These are phyloP conservation scores for Arbutus unedo DNA, from an alignment of 148 eudicot species.

Conservation along the genomic window DNA sequence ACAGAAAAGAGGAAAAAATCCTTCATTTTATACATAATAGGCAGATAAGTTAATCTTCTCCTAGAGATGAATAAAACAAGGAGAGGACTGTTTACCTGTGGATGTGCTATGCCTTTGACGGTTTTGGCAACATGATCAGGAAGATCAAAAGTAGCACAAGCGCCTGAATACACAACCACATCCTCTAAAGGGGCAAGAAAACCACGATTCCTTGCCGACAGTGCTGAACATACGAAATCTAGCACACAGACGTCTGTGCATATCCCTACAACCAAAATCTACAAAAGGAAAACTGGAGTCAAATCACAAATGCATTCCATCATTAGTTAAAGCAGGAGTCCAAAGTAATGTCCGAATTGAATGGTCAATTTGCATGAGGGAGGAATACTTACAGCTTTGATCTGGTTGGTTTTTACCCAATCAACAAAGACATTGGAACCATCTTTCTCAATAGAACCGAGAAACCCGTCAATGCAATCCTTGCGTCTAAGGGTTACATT, in stretches of 20 bases:
- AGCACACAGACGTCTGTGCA: slow-evolving; percentile 94
- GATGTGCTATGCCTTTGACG: slow-evolving; percentile 65
- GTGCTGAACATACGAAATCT: slow-evolving; percentile 76
- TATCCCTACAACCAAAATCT: slow-evolving; percentile 89
- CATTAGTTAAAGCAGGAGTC: not conserved
- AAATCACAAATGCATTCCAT: not conserved
- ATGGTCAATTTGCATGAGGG: not conserved
- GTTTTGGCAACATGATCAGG: slow-evolving; percentile 59
- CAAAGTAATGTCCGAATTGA: not conserved
- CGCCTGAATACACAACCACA: slow-evolving; percentile 78
- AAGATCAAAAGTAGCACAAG: slow-evolving; percentile 88
- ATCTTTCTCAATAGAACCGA: slow-evolving; percentile 77
- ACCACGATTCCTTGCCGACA: slow-evolving; percentile 86
- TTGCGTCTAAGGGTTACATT: slow-evolving; percentile 74
- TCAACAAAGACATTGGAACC: slow-evolving; percentile 85
- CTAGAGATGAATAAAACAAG: not conserved
- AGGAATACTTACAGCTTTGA: slow-evolving; percentile 63
- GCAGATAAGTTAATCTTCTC: not conserved
- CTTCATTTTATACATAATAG: not conserved
- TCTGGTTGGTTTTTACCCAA: slow-evolving; percentile 78
- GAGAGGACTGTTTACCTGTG: slow-evolving; percentile 53
- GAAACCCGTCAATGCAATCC: slow-evolving; percentile 87
- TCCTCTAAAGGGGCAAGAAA: slow-evolving; percentile 71
- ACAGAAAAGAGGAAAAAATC: not conserved
- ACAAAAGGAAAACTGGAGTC: slow-evolving; percentile 18